Conservation (phyloP, 257 asterid genomes). For the Przewalskia tangutica region DNA sequence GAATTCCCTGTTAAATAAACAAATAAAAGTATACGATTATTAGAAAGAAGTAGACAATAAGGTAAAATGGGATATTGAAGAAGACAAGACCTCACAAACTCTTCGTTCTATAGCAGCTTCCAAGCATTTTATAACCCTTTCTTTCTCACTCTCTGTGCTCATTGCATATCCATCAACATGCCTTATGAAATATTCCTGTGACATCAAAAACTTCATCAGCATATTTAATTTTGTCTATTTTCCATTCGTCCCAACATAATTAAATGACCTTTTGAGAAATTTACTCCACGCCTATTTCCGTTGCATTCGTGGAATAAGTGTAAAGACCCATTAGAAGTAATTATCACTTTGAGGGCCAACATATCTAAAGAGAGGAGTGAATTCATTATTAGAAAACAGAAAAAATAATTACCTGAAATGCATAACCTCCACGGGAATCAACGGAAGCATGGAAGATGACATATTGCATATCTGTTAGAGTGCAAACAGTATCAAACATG, state of each 20-base stretch:
- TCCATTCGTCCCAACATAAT: too few species aligned
- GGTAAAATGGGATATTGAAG: not conserved
- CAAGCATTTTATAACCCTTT: slow-evolving; percentile 51
- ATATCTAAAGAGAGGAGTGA: not conserved
- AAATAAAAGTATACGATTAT: not conserved
- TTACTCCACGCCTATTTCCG: not conserved
- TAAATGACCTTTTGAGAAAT: too few species aligned
- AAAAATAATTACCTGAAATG: slow-evolving; percentile 39
- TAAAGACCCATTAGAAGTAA: too few species aligned
- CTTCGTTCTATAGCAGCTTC: slow-evolving; percentile 75
- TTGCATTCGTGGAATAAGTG: too few species aligned
- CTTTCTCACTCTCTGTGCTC: slow-evolving; percentile 50
- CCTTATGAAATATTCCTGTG: slow-evolving; percentile 64
- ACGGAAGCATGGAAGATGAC: slow-evolving; percentile 68
- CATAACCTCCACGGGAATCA: slow-evolving; percentile 50
- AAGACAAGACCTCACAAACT: slow-evolving; percentile 45
- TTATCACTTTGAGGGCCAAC: not conserved
- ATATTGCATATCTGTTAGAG: slow-evolving; percentile 67
- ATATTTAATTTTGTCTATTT: not conserved
- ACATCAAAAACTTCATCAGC: slow-evolving; percentile 11
- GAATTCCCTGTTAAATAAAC: slow-evolving; percentile 32
- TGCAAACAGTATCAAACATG: slow-evolving; percentile 78
- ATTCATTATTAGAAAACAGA: too few species aligned
- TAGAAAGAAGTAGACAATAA: not conserved
- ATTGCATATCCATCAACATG: slow-evolving; percentile 50